Conservation (phyloP, 2,329 filamentous ascomycete genomes). For the Pseudogymnoascus pannorum region DNA sequence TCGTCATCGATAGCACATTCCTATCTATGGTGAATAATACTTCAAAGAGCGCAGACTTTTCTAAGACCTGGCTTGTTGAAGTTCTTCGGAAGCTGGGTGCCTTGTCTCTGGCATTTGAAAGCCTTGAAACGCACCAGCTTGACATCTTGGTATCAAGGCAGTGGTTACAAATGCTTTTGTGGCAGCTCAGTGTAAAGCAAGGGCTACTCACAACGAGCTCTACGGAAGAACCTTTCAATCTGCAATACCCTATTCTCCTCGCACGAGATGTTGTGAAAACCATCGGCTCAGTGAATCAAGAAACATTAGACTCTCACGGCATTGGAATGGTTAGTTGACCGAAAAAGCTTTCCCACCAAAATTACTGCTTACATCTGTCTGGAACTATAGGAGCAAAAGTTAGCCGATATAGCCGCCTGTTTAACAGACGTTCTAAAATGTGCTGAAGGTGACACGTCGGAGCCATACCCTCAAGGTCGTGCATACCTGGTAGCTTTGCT, state of each 20-base stretch:
- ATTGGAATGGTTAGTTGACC: slow-evolving; percentile 4
- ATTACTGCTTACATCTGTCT: neutral
- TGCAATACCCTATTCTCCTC: neutral
- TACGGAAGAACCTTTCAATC: neutral
- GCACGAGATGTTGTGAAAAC: slow-evolving; percentile 4
- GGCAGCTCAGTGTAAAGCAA: slow-evolving; percentile 4
- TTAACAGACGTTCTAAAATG: slow-evolving; percentile 5
- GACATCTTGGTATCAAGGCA: slow-evolving; percentile 6
- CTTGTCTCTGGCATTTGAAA: neutral
- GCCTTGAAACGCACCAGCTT: neutral
- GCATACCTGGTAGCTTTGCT: neutral
- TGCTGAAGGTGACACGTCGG: neutral
- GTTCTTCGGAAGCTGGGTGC: neutral
- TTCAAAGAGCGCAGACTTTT: slow-evolving; percentile 1
- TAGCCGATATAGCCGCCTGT: slow-evolving; percentile 4
- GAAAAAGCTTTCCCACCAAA: neutral
- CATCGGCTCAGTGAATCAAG: neutral
- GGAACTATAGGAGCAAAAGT: neutral
- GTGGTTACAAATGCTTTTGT: slow-evolving; percentile 1
- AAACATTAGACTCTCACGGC: neutral
- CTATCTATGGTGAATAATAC: slow-evolving; percentile 4
- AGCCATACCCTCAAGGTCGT: neutral
- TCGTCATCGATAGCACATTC: slow-evolving; percentile 3
- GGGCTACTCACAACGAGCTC: neutral
- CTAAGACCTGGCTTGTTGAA: slow-evolving; percentile 5